Percentiles rank a stretch among this genome's conserved stretches.
phyloP scores from a whole-genome alignment of 148 eudicot species.

The Pouteria glomerata region DNA sequence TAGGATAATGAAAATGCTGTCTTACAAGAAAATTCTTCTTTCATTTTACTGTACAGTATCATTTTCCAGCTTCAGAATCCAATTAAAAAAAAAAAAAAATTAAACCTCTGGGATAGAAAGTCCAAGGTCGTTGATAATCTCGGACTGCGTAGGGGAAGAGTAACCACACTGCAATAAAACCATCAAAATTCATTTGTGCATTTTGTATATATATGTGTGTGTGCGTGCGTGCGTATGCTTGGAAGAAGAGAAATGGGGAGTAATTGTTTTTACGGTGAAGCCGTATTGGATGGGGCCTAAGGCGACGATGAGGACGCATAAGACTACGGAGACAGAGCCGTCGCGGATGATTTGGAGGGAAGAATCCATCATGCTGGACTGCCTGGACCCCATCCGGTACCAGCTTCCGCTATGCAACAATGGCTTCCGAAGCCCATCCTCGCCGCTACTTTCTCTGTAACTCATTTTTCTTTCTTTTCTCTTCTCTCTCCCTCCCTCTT shows the following conservation, averaged over 20 bases:
- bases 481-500: too few species aligned
- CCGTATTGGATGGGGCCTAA: slow-evolving; percentile 92
- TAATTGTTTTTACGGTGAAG: slow-evolving; percentile 50
- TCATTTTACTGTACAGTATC: neutral
- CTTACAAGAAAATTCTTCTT: neutral
- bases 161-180: slow-evolving; percentile 61
- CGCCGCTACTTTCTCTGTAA: slow-evolving; percentile 10
- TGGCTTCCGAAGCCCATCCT: slow-evolving; percentile 61
- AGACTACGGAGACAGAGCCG: slow-evolving; percentile 51
- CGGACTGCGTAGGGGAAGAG: slow-evolving; percentile 77
- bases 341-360: slow-evolving; percentile 48
- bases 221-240: too few species aligned
- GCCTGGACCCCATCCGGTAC: slow-evolving; percentile 60
- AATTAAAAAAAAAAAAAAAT: neutral
- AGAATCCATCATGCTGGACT: slow-evolving; percentile 58
- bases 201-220: neutral
- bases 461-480: slow-evolving; percentile 11
- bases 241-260: too few species aligned
- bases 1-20: too few species aligned
- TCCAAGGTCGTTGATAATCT: slow-evolving; percentile 56
- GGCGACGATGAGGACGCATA: slow-evolving; percentile 69
- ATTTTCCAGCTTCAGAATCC: neutral
- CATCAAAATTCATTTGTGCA: neutral
- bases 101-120: slow-evolving; percentile 65
- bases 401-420: slow-evolving; percentile 80